phyloP scores from a whole-genome alignment of 2,329 filamentous ascomycete species.

The Calonectria multiphialidica region DNA sequence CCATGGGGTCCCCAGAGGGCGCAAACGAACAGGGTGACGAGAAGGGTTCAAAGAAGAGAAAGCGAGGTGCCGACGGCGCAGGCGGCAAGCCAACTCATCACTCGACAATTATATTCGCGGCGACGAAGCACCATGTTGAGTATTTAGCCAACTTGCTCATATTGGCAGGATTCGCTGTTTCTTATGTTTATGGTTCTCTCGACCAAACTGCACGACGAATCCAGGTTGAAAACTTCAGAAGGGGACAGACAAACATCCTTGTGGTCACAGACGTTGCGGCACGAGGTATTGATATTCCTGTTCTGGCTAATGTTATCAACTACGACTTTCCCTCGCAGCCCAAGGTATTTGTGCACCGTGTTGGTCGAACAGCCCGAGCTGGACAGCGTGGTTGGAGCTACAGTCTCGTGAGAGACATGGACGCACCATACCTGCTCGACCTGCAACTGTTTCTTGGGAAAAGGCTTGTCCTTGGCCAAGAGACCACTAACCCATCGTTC shows the following conservation, averaged over 20 bases:
- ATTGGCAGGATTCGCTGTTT: slow-evolving; percentile 86
- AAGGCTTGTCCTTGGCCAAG: slow-evolving; percentile 81
- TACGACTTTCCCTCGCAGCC: slow-evolving; percentile 98
- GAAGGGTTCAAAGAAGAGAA: slow-evolving; percentile 76
- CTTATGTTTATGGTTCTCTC: slow-evolving; percentile 93
- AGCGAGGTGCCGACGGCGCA: slow-evolving; percentile 67
- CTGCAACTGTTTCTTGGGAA: slow-evolving; percentile 95
- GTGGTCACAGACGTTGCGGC: slow-evolving; percentile 98
- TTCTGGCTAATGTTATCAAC: slow-evolving; percentile 97
- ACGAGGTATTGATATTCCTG: slow-evolving; percentile 96
- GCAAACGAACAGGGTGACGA: slow-evolving; percentile 58
- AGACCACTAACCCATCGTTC: slow-evolving; percentile 74
- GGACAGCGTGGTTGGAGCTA: slow-evolving; percentile 95
- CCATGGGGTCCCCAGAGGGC: slow-evolving; percentile 71
- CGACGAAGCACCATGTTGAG: slow-evolving; percentile 98
- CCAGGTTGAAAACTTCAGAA: slow-evolving; percentile 91
- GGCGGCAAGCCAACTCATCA: slow-evolving; percentile 82
- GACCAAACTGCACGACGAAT: slow-evolving; percentile 94
- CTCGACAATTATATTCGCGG: slow-evolving; percentile 94
- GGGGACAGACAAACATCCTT: slow-evolving; percentile 86
- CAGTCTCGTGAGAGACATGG: slow-evolving; percentile 87
- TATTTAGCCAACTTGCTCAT: slow-evolving; percentile 88
- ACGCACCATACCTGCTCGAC: slow-evolving; percentile 92
- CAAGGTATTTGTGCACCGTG: slow-evolving; percentile 96
- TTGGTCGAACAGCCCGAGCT: slow-evolving; percentile 94